phyloP scores from a whole-genome alignment of 768 basidiomycete genomes.

The Boletus speciosus region DNA sequence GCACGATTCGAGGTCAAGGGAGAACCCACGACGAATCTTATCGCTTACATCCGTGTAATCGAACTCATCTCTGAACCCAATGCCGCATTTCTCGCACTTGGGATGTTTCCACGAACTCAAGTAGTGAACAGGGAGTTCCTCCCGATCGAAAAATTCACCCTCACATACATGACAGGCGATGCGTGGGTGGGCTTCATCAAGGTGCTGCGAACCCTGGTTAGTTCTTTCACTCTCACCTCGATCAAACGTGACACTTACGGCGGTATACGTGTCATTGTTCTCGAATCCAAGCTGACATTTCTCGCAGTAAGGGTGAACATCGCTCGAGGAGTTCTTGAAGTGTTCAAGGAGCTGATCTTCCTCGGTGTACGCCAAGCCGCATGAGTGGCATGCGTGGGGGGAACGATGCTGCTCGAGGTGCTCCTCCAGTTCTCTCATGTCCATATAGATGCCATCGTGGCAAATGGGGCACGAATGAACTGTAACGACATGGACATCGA shows the following conservation, averaged over 20 bases:
- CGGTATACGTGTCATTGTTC: constrained; percentile 24
- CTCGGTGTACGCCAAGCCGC: constrained; percentile 23
- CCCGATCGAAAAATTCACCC: constrained; percentile 19
- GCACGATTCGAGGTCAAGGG: constrained; percentile 11
- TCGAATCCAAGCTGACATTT: constrained; percentile 36
- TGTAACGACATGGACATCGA: constrained; percentile 30
- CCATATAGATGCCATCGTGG: constrained; percentile 30
- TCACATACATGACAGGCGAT: constrained; percentile 33
- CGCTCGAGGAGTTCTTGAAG: constrained; percentile 35
- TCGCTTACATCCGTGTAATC: constrained; percentile 28
- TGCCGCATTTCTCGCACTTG: constrained; percentile 23
- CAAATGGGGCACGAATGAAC: constrained; percentile 33
- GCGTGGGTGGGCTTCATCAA: constrained; percentile 35
- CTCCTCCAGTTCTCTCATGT: constrained; percentile 22
- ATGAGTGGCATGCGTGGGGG: constrained; percentile 25
- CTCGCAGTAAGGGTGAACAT: constrained; percentile 36
- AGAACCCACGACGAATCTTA: neutral
- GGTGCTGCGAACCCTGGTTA: constrained; percentile 33
- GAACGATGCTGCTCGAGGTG: constrained; percentile 30
- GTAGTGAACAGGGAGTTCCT: constrained; percentile 26
- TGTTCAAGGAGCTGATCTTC: constrained; percentile 39
- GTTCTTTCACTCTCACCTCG: neutral
- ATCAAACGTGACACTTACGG: constrained; percentile 23
- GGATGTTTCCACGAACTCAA: constrained; percentile 26
- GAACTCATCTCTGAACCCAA: constrained; percentile 26